A percentile compares a stretch with the other conserved stretches of the same genome.
phyloP scores from a whole-genome alignment of 495 filamentous ascomycete species.

The Copromyces sp. region DNA sequence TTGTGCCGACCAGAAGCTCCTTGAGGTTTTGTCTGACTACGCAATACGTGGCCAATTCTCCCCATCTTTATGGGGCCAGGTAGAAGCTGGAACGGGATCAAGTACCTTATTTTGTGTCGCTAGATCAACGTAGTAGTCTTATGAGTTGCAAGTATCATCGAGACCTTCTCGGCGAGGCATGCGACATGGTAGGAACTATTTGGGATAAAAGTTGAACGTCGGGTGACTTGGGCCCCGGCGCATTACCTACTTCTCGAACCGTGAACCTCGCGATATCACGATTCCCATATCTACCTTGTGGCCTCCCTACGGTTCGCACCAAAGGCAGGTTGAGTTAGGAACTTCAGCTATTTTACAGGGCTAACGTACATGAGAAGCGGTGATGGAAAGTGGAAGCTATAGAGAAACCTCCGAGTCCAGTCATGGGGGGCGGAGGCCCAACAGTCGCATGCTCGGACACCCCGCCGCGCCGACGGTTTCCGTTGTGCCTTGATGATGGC shows the following conservation, averaged over 20 bases:
- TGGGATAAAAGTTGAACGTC: not conserved
- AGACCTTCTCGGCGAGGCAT: not conserved
- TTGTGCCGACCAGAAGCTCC: not conserved
- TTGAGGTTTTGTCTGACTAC: not conserved
- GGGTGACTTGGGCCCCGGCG: not conserved
- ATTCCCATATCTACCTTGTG: not conserved
- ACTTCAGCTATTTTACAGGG: not conserved
- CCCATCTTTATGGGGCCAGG: not conserved
- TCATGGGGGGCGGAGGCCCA: not conserved
- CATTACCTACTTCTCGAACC: not conserved
- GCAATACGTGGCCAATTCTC: not conserved
- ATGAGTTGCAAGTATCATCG: not conserved
- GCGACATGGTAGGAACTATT: not conserved
- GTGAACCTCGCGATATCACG: not conserved
- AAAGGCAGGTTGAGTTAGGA: not conserved
- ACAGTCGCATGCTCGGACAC: not conserved
- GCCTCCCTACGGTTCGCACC: not conserved
- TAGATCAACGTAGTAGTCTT: not conserved
- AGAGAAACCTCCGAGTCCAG: not conserved
- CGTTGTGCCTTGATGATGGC: not conserved
- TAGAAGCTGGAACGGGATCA: not conserved
- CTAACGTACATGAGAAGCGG: not conserved
- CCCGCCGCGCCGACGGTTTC: not conserved
- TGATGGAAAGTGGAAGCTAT: not conserved
- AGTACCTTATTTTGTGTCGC: not conserved